Evolutionary conservation across 441 rosid species (phyloP).

Genomic region (Biscutella laevigata): DNA sequence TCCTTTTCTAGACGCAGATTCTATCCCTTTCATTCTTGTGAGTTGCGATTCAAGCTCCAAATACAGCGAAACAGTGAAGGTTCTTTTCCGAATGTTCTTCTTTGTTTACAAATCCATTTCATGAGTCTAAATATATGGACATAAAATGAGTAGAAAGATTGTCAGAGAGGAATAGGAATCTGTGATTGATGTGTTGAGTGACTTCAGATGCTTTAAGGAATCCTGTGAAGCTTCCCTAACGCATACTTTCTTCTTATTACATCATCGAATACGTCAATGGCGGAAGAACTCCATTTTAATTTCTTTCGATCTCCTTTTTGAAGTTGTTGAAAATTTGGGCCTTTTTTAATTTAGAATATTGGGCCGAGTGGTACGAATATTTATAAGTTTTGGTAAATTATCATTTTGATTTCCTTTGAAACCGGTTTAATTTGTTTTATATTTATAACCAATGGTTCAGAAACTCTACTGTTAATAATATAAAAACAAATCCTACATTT

Average conservation of each 20-base stretch:
- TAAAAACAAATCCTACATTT: too few relatives aligned
- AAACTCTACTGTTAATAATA: too few relatives aligned
- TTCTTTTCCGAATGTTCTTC: slow-evolving; percentile 5
- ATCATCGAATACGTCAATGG: slow-evolving; percentile 22
- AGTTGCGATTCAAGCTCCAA: not conserved
- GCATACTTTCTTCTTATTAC: too few relatives aligned
- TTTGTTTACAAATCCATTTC: not conserved
- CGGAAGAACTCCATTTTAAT: slow-evolving; percentile 11
- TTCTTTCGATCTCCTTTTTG: not conserved
- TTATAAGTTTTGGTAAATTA: too few relatives aligned
- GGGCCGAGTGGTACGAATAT: too few relatives aligned
- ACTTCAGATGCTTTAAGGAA: slow-evolving; percentile 16
- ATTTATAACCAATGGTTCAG: too few relatives aligned
- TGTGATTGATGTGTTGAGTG: slow-evolving; percentile 27
- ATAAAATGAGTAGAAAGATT: not conserved
- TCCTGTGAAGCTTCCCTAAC: slow-evolving; percentile 1
- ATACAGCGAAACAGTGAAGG: not conserved
- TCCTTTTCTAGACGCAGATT: slow-evolving; percentile 11
- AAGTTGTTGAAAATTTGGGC: not conserved
- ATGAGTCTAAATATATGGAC: slow-evolving; percentile 7
- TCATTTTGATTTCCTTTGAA: too few relatives aligned
- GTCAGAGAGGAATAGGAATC: slow-evolving; percentile 17
- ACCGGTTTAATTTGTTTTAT: too few relatives aligned
- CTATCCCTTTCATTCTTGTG: not conserved
- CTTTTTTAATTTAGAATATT: not conserved